Base-by-base conservation (phyloP, 805 yeast species). In the Tetrapisispora pingtungensis region DNA sequence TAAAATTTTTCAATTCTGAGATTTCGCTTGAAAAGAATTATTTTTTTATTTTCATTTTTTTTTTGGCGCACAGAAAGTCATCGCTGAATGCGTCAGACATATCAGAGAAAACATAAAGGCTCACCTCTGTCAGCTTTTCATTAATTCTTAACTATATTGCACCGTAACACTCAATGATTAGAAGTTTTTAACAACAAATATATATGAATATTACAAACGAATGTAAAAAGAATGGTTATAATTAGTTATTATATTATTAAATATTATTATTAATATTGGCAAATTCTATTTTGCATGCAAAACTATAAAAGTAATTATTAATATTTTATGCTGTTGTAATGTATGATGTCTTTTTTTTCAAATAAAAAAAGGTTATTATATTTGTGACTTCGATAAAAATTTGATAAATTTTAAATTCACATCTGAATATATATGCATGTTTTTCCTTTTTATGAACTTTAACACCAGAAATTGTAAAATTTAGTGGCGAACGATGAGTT, bases 391-490 rank as follows among this genome's bases (percentile, higher is more conserved):
- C 39, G 10, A 36, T 24, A 22, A 36, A 36, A 36, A 36, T 15
- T 6, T 20, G 10, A 20, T 34, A 13, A 22, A 22, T 36, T 36
- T 36, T 22, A 24, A 36, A 36, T 36, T 36, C 39, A 36, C 39
- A 36, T 36, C 7, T 14, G 17, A 22, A 24, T 36, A 14, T 24
- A 36, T 36, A 36, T 36, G 39, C 39, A 24, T 10, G 18, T n/a
- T 32, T n/a, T 32, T 22, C 26, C 7, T 24, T 24, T 22, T n/a
- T 10, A 7, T 3, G 10, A 24, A 24, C 3, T 58, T n/a, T 52
- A 72, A 48, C 74, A 71, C 73, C 74, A 69, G 49, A 61, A 53
- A 46, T 62, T 50, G 49, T 53, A 62, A 7, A 59, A 24, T 49
- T 71, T 60, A 44, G 61, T 64, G 59, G 61, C 72, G 1, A 48